phyloP scores from a whole-genome alignment of 2,329 filamentous ascomycete species.

The Colletotrichum camelliae region DNA sequence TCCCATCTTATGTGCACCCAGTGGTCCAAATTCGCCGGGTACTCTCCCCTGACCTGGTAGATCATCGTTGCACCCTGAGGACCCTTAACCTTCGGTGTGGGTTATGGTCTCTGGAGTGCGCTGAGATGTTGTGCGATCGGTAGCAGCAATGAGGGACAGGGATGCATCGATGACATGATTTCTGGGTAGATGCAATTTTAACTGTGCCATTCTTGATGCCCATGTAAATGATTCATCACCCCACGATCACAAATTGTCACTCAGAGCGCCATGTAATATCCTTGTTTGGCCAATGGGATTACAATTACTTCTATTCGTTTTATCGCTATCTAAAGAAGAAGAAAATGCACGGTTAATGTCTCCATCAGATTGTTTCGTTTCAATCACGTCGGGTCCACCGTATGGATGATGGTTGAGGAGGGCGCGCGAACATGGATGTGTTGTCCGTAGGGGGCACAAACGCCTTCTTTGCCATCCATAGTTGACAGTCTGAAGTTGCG shows the following conservation, averaged over 20 bases:
- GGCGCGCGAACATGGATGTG: neutral
- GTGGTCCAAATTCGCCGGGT: accelerated
- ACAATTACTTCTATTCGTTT: neutral
- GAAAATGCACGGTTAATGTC: neutral
- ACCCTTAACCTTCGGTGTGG: neutral
- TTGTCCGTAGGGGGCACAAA: neutral
- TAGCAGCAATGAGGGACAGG: neutral
- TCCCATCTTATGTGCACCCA: neutral
- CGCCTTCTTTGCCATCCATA: constrained; percentile 58
- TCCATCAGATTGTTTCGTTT: neutral
- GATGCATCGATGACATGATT: neutral
- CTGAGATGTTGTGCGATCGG: neutral
- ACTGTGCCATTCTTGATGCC: neutral
- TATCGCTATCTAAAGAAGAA: neutral
- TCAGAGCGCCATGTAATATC: neutral
- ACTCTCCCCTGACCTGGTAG: neutral
- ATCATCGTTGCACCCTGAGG: neutral
- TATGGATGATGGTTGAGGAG: neutral
- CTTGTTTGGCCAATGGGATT: neutral
- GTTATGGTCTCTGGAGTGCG: neutral
- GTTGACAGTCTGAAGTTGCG: constrained; percentile 82
- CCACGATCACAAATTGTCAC: neutral
- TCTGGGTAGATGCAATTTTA: neutral
- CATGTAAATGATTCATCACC: neutral
- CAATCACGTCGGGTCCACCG: neutral